Conservation (phyloP, 441 rosid species). For the Populus hybrid region DNA sequence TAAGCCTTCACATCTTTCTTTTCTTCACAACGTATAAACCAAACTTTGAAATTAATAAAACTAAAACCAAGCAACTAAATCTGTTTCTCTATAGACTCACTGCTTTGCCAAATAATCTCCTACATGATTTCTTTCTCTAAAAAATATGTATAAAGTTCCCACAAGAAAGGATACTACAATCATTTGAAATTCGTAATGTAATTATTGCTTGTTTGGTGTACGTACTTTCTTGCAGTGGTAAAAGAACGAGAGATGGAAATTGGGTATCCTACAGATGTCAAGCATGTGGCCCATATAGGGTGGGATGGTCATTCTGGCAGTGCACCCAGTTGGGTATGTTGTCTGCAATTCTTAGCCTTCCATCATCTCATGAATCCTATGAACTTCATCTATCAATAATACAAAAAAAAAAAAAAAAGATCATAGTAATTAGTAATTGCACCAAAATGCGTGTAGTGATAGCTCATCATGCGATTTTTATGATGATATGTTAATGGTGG, state of each 20-base stretch:
- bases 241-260: slow-evolving; percentile 65
- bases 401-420: background rate
- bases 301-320: slow-evolving; percentile 52
- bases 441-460: background rate
- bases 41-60: too few relatives aligned
- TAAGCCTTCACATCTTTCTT: slow-evolving; percentile 20
- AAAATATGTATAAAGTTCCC: too few relatives aligned
- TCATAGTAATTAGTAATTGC: background rate
- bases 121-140: background rate
- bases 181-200: too few relatives aligned
- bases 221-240: slow-evolving; percentile 21
- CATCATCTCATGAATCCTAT: background rate
- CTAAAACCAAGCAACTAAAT: too few relatives aligned
- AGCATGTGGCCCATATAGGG: slow-evolving; percentile 91
- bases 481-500: background rate
- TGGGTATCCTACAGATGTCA: slow-evolving; percentile 91
- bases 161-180: too few relatives aligned
- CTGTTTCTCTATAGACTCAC: too few relatives aligned
- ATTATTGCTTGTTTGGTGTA: background rate
- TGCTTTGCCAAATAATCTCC: too few relatives aligned
- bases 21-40: background rate
- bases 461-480: background rate
- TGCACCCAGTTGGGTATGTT: slow-evolving; percentile 38
- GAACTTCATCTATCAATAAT: background rate
- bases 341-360: background rate